phyloP scores from a whole-genome alignment of 2,329 filamentous ascomycete genomes.

The Fusarium gaditjirri region DNA sequence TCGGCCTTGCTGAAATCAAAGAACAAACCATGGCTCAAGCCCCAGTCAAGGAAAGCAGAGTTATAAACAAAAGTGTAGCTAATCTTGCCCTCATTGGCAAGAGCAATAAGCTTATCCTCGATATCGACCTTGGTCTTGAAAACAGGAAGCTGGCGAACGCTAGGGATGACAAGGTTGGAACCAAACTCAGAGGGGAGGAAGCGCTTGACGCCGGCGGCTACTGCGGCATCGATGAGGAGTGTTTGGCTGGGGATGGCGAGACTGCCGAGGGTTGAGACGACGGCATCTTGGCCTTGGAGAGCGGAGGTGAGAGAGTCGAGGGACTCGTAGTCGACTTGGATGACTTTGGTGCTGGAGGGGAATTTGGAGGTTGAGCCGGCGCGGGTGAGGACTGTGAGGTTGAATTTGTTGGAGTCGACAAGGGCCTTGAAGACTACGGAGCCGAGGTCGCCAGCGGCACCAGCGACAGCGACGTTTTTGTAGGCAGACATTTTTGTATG shows the following conservation, averaged over 20 bases:
- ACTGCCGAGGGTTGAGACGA: constrained; percentile 54
- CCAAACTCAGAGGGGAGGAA: constrained; percentile 71
- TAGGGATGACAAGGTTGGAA: constrained; percentile 47
- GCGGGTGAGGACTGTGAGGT: constrained; percentile 51
- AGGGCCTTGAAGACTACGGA: constrained; percentile 46
- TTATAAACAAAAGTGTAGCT: constrained; percentile 66
- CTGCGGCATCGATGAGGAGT: constrained; percentile 66
- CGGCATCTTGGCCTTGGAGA: constrained; percentile 66
- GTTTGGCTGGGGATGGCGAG: constrained; percentile 53
- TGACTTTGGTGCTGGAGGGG: constrained; percentile 45
- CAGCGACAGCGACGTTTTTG: constrained; percentile 53
- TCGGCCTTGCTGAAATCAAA: constrained; percentile 53
- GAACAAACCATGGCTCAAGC: constrained; percentile 54
- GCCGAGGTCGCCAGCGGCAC: constrained; percentile 52
- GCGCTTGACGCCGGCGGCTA: constrained; percentile 68
- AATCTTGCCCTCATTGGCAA: constrained; percentile 54
- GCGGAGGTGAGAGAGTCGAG: constrained; percentile 60
- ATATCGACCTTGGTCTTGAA: constrained; percentile 61
- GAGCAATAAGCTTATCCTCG: constrained; percentile 54
- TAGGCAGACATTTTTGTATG: constrained; percentile 45
- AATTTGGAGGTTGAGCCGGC: constrained; percentile 54
- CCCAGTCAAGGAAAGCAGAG: constrained; percentile 70
- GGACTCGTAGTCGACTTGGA: constrained; percentile 54
- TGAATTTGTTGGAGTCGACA: constrained; percentile 48
- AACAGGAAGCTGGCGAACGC: constrained; percentile 57